Conservation (phyloP, 768 basidiomycete genomes). For the Boletus subparvulus region DNA sequence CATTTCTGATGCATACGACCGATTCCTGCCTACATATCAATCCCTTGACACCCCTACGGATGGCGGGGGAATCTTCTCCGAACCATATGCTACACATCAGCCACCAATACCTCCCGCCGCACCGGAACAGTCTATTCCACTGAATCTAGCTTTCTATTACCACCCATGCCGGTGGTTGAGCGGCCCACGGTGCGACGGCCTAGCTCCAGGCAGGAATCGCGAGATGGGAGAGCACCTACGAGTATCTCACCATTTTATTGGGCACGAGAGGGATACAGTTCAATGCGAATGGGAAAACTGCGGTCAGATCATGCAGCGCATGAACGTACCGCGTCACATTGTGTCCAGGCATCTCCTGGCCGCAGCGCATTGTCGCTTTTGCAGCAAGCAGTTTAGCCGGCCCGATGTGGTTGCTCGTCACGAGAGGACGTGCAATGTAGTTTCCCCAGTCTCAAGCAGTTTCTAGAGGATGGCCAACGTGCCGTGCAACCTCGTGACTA, state of each 20-base stretch:
- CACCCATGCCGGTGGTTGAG: slow-evolving; percentile 24
- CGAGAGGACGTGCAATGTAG: slow-evolving; percentile 22
- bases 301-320: slow-evolving; percentile 25
- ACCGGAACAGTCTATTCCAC: slow-evolving; percentile 1
- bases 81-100: slow-evolving; percentile 1
- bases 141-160: slow-evolving; percentile 5
- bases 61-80: not conserved
- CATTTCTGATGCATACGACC: not conserved
- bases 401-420: slow-evolving; percentile 30
- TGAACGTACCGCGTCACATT: slow-evolving; percentile 31
- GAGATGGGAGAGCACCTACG: slow-evolving; percentile 32
- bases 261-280: slow-evolving; percentile 28
- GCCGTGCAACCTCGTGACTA: not conserved
- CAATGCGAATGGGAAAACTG: slow-evolving; percentile 27
- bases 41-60: not conserved
- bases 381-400: slow-evolving; percentile 24
- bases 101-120: slow-evolving; percentile 17
- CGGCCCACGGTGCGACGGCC: slow-evolving; percentile 22
- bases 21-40: not conserved
- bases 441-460: not conserved
- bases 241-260: slow-evolving; percentile 19
- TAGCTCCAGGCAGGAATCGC: slow-evolving; percentile 29
- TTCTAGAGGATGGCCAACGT: not conserved
- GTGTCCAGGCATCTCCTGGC: slow-evolving; percentile 29
- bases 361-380: slow-evolving; percentile 27